A percentile compares a stretch with the other conserved stretches of the same genome.
Conservation (phyloP, 257 asterid genomes). For the Petunia secreta region DNA sequence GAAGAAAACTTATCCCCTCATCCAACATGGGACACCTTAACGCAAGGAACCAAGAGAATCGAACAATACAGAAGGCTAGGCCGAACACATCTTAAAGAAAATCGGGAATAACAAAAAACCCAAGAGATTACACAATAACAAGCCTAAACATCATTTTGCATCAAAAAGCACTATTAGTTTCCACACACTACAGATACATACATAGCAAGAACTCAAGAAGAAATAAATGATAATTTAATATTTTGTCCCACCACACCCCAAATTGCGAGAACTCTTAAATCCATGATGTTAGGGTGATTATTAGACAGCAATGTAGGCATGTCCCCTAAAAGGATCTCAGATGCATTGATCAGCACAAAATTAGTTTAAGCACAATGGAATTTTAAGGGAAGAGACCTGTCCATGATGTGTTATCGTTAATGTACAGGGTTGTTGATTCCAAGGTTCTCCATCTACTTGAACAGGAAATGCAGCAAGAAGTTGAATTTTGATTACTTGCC, state of each 20-base stretch:
- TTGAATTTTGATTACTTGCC: constrained; percentile 88
- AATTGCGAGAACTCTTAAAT: neutral
- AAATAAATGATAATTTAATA: neutral
- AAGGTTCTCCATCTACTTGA: constrained; percentile 97
- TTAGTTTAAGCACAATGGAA: neutral
- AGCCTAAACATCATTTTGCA: neutral
- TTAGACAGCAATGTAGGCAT: neutral
- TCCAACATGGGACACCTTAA: no score
- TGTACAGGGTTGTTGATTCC: constrained; percentile 92
- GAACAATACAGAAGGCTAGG: neutral
- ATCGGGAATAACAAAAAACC: neutral
- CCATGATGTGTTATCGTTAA: constrained; percentile 86
- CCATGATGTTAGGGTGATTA: neutral
- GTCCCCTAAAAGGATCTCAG: neutral
- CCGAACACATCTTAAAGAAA: neutral
- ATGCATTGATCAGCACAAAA: neutral
- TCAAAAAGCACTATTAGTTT: neutral
- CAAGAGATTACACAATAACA: constrained; percentile 14
- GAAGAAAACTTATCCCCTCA: no score
- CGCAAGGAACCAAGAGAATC: neutral
- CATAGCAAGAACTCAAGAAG: neutral
- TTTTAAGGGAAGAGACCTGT: constrained; percentile 56
- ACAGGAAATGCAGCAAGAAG: constrained; percentile 87
- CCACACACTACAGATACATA: neutral
- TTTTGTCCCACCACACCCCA: constrained; percentile 11